Evolutionary conservation across 139 green algal genomes (phyloP), one percentile per base, ranked within the genome.

Genomic region (Micractinium sp.): DNA sequence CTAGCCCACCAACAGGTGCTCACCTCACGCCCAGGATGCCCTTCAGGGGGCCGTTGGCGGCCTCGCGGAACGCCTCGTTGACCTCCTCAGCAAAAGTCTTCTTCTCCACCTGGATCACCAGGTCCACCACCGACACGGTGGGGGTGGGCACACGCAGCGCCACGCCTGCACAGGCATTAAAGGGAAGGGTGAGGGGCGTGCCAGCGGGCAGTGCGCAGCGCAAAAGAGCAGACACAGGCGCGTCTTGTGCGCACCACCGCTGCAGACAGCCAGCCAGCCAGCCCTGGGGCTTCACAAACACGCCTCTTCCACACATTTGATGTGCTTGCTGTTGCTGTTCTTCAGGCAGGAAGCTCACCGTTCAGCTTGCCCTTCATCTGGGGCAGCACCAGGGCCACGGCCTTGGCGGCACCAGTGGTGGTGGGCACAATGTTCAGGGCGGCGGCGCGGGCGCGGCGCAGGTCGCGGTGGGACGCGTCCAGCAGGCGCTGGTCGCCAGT

Each of bases 61-160:
- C 97, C 94, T 98, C 93, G n/a, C 94, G 92, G 96, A 99, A 99
- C 69, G 97, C 97, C 69, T 94, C 95, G 94, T 99, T 99, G 12
- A 99, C 98, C 93, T 99, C 98, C 96, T 99, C 98, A 25, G 98
- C 97, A 47, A 99, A 97, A n/a, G 96, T 98, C 96, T 99, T 99
- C 97, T 99, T 99, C 95, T 98, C 97, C 25, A 96, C 93, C 95
- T 99, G 97, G 88, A 99, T 89, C 75, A 99, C 98, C 85, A 99
- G 95, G 94, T 99, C 98, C 23, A 99, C 97, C 33, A 99, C 95
- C 1, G 98, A 99, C 87, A 99, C 98, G 90, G 98, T 99, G 89
- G 98, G 98, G 87, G 97, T 99, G 90, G 98, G 98, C 92, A 99
- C 98, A 77, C 98, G 97, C 87, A 99, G 98, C 27, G 98, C 98